A percentile compares a stretch with the other conserved stretches of the same genome.
Conservation (phyloP, 768 basidiomycete genomes). For the Boletus vinaceobasis region DNA sequence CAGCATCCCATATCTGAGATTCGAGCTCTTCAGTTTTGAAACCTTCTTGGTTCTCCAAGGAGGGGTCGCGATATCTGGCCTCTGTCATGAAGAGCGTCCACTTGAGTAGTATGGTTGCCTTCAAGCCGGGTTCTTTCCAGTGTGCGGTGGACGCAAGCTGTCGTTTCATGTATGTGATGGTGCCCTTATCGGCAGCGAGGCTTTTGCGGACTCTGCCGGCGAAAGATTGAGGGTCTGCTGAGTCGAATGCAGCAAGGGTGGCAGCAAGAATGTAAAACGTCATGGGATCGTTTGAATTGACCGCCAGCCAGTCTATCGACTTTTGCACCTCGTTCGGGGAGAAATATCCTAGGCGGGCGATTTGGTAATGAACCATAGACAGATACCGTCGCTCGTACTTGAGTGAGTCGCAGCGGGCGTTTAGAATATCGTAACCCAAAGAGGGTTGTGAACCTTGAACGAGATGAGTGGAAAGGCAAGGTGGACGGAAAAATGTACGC, state of each 20-base stretch:
- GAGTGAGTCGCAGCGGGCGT: slow-evolving; percentile 67
- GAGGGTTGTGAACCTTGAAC: slow-evolving; percentile 39
- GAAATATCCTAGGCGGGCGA: slow-evolving; percentile 62
- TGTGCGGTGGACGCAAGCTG: slow-evolving; percentile 48
- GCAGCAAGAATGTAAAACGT: slow-evolving; percentile 66
- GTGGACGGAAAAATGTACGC: not conserved
- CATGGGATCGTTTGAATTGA: slow-evolving; percentile 64
- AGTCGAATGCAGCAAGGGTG: slow-evolving; percentile 63
- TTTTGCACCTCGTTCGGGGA: slow-evolving; percentile 56
- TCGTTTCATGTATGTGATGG: slow-evolving; percentile 57
- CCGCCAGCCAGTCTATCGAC: slow-evolving; percentile 68
- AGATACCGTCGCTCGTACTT: slow-evolving; percentile 71
- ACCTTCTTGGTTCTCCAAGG: slow-evolving; percentile 59
- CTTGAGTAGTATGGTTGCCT: slow-evolving; percentile 72
- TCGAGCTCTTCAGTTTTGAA: slow-evolving; percentile 80
- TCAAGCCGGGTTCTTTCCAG: slow-evolving; percentile 72
- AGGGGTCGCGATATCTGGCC: slow-evolving; percentile 62
- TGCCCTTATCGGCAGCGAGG: slow-evolving; percentile 44
- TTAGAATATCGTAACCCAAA: slow-evolving; percentile 65
- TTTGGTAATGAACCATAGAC: slow-evolving; percentile 56
- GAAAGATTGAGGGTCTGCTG: slow-evolving; percentile 50
- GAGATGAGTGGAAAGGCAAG: slow-evolving; percentile 1
- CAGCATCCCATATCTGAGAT: slow-evolving; percentile 75
- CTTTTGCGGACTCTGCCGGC: slow-evolving; percentile 45
- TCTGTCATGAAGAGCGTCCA: slow-evolving; percentile 87